phyloP scores from a whole-genome alignment of 176 grass and related monocot species.

The Melocanna baccifera region DNA sequence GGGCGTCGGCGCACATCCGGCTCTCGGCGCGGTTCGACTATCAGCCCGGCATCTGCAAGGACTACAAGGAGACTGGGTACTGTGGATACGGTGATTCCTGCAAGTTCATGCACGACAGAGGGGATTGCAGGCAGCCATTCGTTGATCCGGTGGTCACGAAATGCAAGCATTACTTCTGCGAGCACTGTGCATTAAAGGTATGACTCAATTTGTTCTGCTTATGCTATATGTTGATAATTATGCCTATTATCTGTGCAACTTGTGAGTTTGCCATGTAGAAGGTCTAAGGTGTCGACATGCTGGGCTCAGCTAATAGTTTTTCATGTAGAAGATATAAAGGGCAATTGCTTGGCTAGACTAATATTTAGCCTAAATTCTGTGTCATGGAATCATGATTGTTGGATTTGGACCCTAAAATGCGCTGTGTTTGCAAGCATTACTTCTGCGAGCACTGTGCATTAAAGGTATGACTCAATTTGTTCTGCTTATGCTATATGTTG shows the following conservation, averaged over 20 bases:
- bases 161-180: slow-evolving; percentile 91
- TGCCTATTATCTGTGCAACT: neutral
- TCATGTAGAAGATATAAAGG: neutral
- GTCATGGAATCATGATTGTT: neutral
- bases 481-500: neutral
- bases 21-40: slow-evolving; percentile 77
- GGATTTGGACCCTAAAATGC: neutral
- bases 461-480: slow-evolving; percentile 43
- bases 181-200: slow-evolving; percentile 89
- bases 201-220: neutral
- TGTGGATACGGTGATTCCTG: slow-evolving; percentile 92
- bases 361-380: neutral
- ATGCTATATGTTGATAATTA: neutral
- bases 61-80: slow-evolving; percentile 96
- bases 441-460: slow-evolving; percentile 89
- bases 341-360: neutral
- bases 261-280: slow-evolving; percentile 1
- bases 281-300: neutral
- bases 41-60: slow-evolving; percentile 93
- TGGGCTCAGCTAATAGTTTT: neutral
- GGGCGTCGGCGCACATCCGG: slow-evolving; percentile 73
- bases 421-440: neutral
- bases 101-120: slow-evolving; percentile 96
- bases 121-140: slow-evolving; percentile 76
- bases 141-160: slow-evolving; percentile 83